Evolutionary conservation across 495 filamentous ascomycete genomes (phyloP).

Genomic region (Podospora appendiculata): DNA sequence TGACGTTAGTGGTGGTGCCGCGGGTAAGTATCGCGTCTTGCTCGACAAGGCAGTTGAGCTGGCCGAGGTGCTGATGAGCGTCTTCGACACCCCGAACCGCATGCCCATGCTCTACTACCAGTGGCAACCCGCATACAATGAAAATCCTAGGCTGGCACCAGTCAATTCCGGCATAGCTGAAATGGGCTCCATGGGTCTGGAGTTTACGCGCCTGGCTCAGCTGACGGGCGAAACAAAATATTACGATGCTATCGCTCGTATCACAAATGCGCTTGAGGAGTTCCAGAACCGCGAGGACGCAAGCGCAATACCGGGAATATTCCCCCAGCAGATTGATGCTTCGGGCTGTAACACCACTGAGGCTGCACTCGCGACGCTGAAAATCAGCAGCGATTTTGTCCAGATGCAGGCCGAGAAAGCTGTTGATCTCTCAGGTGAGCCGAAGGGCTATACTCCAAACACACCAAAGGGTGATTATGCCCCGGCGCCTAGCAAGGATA

Average conservation of each 20-base stretch:
- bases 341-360: slow-evolving; percentile 45
- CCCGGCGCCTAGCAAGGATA: not conserved
- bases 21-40: slow-evolving; percentile 48
- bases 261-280: slow-evolving; percentile 78
- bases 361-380: slow-evolving; percentile 11
- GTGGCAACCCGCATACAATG: slow-evolving; percentile 65
- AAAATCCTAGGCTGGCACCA: slow-evolving; percentile 58
- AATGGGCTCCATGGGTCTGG: slow-evolving; percentile 82
- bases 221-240: slow-evolving; percentile 81
- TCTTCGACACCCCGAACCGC: slow-evolving; percentile 94
- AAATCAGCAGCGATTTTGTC: slow-evolving; percentile 9
- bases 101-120: slow-evolving; percentile 86
- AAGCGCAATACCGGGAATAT: slow-evolving; percentile 75
- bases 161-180: slow-evolving; percentile 66
- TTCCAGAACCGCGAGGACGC: slow-evolving; percentile 53
- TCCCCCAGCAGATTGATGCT: slow-evolving; percentile 75
- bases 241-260: slow-evolving; percentile 90
- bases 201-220: slow-evolving; percentile 91
- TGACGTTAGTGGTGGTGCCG: slow-evolving; percentile 60
- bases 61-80: slow-evolving; percentile 79
- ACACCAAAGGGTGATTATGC: not conserved
- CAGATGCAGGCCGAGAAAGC: slow-evolving; percentile 15
- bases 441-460: slow-evolving; percentile 4
- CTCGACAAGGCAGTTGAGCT: slow-evolving; percentile 85
- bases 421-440: not conserved